Conservation (phyloP, 1,284 basidiomycete species). For the Pseudozyma pruni region DNA sequence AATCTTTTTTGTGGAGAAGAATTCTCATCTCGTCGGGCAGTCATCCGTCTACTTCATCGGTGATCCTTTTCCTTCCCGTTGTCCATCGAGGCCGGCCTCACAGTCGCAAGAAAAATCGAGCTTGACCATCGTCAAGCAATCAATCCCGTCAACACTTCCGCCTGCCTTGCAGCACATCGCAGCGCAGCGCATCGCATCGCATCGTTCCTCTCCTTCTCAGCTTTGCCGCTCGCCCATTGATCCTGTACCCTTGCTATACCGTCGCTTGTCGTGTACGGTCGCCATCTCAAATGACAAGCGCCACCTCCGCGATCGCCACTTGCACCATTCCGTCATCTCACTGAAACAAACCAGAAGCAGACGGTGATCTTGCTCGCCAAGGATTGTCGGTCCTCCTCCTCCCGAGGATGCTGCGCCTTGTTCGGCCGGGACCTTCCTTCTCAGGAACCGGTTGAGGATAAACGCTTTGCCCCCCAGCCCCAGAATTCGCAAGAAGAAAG, state of each 20-base stretch:
- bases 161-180: conserved; percentile 13
- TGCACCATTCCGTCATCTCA: background rate
- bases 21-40: background rate
- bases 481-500: background rate
- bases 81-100: too few relatives aligned
- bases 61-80: too few relatives aligned
- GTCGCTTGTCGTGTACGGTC: too few relatives aligned
- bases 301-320: conserved; percentile 3
- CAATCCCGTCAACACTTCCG: conserved; percentile 1
- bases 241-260: background rate
- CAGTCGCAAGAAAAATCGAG: background rate
- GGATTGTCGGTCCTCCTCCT: too few relatives aligned
- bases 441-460: conserved; percentile 1
- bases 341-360: background rate
- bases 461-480: background rate
- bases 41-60: too few relatives aligned
- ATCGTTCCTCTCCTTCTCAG: conserved; percentile 1
- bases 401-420: background rate
- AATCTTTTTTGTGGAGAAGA: conserved; percentile 10
- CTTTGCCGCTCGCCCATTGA: background rate
- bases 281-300: conserved; percentile 9
- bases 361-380: background rate
- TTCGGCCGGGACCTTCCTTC: too few relatives aligned
- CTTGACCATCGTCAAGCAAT: background rate
- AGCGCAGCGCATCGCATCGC: conserved; percentile 19